Conservation (phyloP, 2,329 filamentous ascomycete genomes). For the Diaporthe capsici region DNA sequence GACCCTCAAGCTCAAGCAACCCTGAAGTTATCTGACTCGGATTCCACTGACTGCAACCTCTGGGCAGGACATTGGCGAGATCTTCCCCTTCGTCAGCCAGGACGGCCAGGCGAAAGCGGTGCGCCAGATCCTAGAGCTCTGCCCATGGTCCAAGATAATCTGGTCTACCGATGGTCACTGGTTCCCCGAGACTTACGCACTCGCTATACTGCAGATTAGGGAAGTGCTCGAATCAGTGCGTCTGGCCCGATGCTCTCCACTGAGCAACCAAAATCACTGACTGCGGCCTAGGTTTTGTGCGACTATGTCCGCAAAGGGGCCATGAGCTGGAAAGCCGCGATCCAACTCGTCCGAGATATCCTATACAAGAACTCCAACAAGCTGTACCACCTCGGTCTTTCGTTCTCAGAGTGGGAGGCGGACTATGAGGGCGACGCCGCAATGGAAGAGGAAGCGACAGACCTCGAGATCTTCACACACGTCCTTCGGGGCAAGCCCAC, state of each 20-base stretch:
- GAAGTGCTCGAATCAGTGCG: conserved; percentile 77
- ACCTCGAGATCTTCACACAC: conserved; percentile 53
- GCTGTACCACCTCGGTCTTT: conserved; percentile 76
- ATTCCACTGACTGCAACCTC: neutral
- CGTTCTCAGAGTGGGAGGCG: conserved; percentile 52
- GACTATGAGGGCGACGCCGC: conserved; percentile 41
- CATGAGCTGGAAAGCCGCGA: conserved; percentile 72
- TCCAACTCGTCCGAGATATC: conserved; percentile 74
- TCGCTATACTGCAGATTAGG: conserved; percentile 80
- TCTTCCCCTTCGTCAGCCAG: conserved; percentile 83
- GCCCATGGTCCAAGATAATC: conserved; percentile 80
- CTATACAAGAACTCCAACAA: conserved; percentile 83
- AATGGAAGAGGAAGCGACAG: conserved; percentile 46
- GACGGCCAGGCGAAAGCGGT: conserved; percentile 81
- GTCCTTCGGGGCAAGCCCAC: conserved; percentile 64
- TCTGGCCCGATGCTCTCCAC: neutral
- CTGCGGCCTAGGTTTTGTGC: conserved; percentile 66
- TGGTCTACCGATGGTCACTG: conserved; percentile 88
- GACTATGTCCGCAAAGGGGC: conserved; percentile 77
- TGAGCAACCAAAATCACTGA: conserved; percentile 35
- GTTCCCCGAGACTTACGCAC: conserved; percentile 82
- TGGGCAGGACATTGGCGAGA: conserved; percentile 79
- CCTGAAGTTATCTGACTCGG: neutral
- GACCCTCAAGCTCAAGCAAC: too few species aligned
- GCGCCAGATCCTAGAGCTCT: conserved; percentile 80